Evolutionary conservation across 441 rosid genomes (phyloP).

Genomic region (Aquilaria agallochum): DNA sequence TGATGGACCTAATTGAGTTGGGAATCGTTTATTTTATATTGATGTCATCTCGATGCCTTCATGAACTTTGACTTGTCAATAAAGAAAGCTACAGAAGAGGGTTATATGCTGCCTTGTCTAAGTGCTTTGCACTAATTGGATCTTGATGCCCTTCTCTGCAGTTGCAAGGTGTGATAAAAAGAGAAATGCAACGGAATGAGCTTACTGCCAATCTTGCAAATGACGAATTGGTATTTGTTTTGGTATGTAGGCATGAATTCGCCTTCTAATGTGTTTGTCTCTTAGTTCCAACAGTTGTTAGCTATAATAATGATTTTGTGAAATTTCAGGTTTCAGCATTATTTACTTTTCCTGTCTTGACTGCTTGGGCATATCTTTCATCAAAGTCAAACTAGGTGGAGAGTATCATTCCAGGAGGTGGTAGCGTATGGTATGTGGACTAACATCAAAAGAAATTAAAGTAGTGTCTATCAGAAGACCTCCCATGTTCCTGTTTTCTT

Average conservation of each 20-base stretch:
- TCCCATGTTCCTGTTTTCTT: too few species aligned
- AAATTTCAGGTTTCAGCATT: constrained; percentile 67
- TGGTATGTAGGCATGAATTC: constrained; percentile 42
- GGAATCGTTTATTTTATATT: too few species aligned
- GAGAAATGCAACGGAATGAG: constrained; percentile 56
- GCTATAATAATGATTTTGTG: constrained; percentile 4
- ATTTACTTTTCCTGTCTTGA: constrained; percentile 57
- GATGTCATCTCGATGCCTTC: not conserved
- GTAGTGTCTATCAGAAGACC: too few species aligned
- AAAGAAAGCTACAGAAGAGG: not conserved
- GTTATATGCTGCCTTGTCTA: not conserved
- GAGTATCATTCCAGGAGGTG: not conserved
- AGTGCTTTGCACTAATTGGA: not conserved
- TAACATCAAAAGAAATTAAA: too few species aligned
- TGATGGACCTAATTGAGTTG: too few species aligned
- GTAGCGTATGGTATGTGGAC: too few species aligned
- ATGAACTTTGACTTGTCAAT: not conserved
- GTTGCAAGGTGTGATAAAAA: constrained; percentile 67
- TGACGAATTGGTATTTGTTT: constrained; percentile 61
- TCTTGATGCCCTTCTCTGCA: constrained; percentile 20
- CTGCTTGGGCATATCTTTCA: constrained; percentile 60
- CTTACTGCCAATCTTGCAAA: constrained; percentile 57
- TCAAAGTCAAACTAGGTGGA: constrained; percentile 31
- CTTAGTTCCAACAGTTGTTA: not conserved
- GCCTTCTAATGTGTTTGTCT: not conserved